Conservation (phyloP, 768 basidiomycete species). For the Pleurotus giganteus region DNA sequence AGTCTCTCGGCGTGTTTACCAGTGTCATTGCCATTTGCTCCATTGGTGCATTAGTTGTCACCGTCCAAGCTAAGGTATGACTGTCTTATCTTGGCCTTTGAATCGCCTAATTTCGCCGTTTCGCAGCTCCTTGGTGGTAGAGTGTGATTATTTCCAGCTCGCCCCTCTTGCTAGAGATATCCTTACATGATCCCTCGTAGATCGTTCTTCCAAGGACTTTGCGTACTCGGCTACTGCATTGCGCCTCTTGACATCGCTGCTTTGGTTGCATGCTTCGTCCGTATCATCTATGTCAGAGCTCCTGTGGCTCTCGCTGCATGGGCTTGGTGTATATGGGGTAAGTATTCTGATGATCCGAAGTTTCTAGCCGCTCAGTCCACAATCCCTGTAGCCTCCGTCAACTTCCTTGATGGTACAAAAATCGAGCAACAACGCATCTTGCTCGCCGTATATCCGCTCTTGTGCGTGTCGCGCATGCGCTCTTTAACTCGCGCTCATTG, state of each 20-base stretch:
- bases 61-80: slow-evolving; percentile 90
- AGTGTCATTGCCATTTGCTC: slow-evolving; percentile 93
- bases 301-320: slow-evolving; percentile 85
- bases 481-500: slow-evolving; percentile 1
- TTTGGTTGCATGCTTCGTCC: slow-evolving; percentile 82
- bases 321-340: slow-evolving; percentile 98
- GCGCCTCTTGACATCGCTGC: slow-evolving; percentile 93
- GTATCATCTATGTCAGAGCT: slow-evolving; percentile 79
- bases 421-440: slow-evolving; percentile 88
- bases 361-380: background rate
- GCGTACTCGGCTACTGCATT: slow-evolving; percentile 93
- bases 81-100: background rate
- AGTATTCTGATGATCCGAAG: slow-evolving; percentile 18
- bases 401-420: slow-evolving; percentile 94
- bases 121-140: slow-evolving; percentile 72
- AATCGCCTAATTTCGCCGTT: background rate
- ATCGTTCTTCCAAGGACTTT: slow-evolving; percentile 95
- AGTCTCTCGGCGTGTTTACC: slow-evolving; percentile 88
- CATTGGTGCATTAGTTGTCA: slow-evolving; percentile 86
- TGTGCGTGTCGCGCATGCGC: slow-evolving; percentile 48
- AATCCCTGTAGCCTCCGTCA: slow-evolving; percentile 69
- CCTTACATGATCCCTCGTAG: slow-evolving; percentile 32
- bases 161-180: background rate
- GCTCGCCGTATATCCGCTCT: slow-evolving; percentile 93
- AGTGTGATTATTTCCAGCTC: slow-evolving; percentile 51